Base-by-base conservation (phyloP, 495 filamentous ascomycete genomes). In the Talaromyces thailandensis region DNA sequence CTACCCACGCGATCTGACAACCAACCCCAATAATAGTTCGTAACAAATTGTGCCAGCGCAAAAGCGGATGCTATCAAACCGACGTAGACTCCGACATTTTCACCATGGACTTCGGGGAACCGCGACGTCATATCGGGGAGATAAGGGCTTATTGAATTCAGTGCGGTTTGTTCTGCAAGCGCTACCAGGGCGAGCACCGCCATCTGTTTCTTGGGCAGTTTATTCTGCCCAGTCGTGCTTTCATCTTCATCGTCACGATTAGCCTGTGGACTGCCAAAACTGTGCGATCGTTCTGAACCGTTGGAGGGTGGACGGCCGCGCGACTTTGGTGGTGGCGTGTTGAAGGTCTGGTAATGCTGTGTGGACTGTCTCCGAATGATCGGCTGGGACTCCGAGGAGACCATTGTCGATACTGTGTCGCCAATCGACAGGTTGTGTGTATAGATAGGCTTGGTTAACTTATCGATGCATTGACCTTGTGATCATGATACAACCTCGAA, bases 121-220 rank as follows among this genome's bases (percentile, higher is more conserved):
- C 83, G 86, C 9, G 87, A 84, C 2, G 89, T 85, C 93, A 98
- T 98, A 62, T 91, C 84, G 0, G 94, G 94, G 0, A 98, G 84
- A 73, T 98, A 98, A 0, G 94, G 94, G n/a, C 88, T 89, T 64
- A 98, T 96, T 14, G 89, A 94, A 69, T 98, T 98, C 67, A 98
- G 83, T 1, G 94, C 94, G 0, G 95, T 97, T 75, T 98, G 94
- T 66, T 98, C 94, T 32, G 90, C 87, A 21, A 98, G 80, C 3
- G 92, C 91, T 53, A 98, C 89, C 65, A 98, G 74, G 2, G 92
- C 94, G 26, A 98, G 79, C 2, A 96, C 84, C 5, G 82, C 79
- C 58, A 98, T 86, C 73, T 98, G 95, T 68, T 77, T 87, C 66
- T 82, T 87, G 1, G 94, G 94, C 25, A 97, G 76, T 0, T 93